A percentile compares a stretch with the other conserved stretches of the same genome.
Evolutionary conservation across 75 land plant genomes (phyloP).

Genomic region (Cupressus sempervirens): DNA sequence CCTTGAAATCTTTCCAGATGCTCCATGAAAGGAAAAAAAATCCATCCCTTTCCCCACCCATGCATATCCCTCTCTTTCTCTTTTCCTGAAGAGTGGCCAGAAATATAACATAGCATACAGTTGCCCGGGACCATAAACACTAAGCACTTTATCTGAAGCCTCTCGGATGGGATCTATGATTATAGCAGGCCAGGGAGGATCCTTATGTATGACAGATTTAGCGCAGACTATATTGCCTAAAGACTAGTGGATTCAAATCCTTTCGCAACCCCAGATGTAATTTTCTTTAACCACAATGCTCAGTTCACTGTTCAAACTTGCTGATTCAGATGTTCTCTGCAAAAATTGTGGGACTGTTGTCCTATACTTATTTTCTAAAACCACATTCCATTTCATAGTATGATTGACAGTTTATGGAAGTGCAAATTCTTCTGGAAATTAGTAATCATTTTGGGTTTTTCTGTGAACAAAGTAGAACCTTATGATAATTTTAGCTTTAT

Average conservation of each 20-base stretch:
- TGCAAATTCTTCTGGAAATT: neutral
- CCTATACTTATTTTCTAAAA: neutral
- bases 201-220: conserved; percentile 62
- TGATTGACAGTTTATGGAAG: neutral
- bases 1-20: conserved; percentile 75
- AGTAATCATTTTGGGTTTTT: neutral
- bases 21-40: conserved; percentile 81
- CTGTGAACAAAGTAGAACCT: neutral
- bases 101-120: conserved; percentile 94
- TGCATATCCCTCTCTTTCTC: conserved; percentile 80
- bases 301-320: neutral
- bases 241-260: conserved; percentile 29
- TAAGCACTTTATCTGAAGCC: conserved; percentile 65
- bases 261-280: conserved; percentile 7
- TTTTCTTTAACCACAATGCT: neutral
- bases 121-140: conserved; percentile 55
- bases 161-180: conserved; percentile 77
- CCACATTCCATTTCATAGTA: conserved; percentile 1
- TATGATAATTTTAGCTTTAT: neutral
- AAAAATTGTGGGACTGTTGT: neutral
- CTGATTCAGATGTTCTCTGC: neutral
- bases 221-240: conserved; percentile 91
- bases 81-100: conserved; percentile 61
- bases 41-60: conserved; percentile 86
- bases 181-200: conserved; percentile 92